Percentiles rank a stretch among this genome's conserved stretches.
phyloP scores from a whole-genome alignment of 2,329 filamentous ascomycete genomes.

The Tolypocladium tropicale region DNA sequence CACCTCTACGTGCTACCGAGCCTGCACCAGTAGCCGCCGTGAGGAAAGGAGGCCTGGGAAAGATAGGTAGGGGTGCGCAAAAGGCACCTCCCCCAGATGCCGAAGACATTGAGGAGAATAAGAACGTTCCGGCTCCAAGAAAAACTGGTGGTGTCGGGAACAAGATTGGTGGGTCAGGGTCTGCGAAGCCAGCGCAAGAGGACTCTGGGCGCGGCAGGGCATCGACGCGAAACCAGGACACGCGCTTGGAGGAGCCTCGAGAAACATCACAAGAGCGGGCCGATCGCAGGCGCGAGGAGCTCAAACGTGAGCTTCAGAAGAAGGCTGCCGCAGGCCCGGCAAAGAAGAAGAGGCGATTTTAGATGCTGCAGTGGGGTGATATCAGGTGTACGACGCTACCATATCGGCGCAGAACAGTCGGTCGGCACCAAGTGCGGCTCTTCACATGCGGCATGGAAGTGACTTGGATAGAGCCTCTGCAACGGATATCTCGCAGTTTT shows the following conservation, averaged over 20 bases:
- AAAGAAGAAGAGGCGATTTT: conserved; percentile 49
- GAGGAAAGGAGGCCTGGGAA: conserved; percentile 26
- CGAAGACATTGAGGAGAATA: background rate
- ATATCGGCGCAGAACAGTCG: background rate
- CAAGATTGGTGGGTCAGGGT: conserved; percentile 7
- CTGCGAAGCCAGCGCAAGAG: conserved; percentile 2
- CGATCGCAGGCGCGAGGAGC: conserved; percentile 39
- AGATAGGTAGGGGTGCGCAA: conserved; percentile 25
- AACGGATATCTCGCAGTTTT: background rate
- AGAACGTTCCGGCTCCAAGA: conserved; percentile 4
- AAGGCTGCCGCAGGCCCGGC: conserved; percentile 38
- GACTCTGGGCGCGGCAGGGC: conserved; percentile 12
- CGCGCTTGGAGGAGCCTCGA: conserved; percentile 18
- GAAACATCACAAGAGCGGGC: conserved; percentile 36
- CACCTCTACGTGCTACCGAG: conserved; percentile 13
- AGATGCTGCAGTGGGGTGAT: background rate
- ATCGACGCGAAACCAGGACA: conserved; percentile 9
- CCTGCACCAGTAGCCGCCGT: conserved; percentile 2
- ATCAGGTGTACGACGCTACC: background rate
- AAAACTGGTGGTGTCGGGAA: conserved; percentile 26
- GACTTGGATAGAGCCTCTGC: background rate
- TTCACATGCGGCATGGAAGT: background rate
- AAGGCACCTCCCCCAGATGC: conserved; percentile 8
- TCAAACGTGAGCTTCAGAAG: conserved; percentile 38
- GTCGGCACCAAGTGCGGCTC: background rate